These are phyloP conservation scores for Polychaeton citri DNA, from an alignment of 2,329 filamentous ascomycete species.

Conservation along the genomic window DNA sequence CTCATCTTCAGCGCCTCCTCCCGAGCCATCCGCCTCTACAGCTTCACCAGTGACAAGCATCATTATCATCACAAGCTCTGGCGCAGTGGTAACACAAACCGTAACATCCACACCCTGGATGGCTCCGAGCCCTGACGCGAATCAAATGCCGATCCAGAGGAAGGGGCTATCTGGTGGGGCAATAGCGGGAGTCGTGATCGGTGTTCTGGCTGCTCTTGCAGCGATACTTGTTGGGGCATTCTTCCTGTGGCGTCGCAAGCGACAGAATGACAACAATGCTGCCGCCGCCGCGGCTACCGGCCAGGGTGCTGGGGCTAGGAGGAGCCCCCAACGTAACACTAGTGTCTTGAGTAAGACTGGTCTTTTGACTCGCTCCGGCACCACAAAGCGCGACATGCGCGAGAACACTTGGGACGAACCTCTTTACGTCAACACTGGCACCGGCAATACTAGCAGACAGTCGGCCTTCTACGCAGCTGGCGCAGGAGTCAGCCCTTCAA, in stretches of 20 bases:
- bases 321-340: background rate
- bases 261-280: constrained; percentile 8
- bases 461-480: constrained; percentile 17
- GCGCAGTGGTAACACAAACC: constrained; percentile 29
- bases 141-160: constrained; percentile 8
- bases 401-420: constrained; percentile 15
- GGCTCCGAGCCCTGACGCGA: constrained; percentile 8
- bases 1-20: constrained; percentile 2
- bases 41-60: constrained; percentile 22
- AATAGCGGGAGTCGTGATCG: constrained; percentile 35
- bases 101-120: constrained; percentile 26
- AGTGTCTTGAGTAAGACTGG: constrained; percentile 35
- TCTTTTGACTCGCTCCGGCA: constrained; percentile 20
- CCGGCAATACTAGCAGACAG: constrained; percentile 18
- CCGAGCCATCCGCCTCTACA: constrained; percentile 8
- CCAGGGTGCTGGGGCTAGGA: constrained; percentile 7
- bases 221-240: constrained; percentile 24
- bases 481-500: constrained; percentile 15
- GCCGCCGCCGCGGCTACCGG: constrained; percentile 1
- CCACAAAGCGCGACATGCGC: constrained; percentile 11
- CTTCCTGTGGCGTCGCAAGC: constrained; percentile 26
- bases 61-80: constrained; percentile 30
- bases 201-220: constrained; percentile 25
- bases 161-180: constrained; percentile 25
- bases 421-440: constrained; percentile 6